Percentiles rank a stretch among this genome's conserved stretches.
These are phyloP conservation scores for Nannochloropsis gaditana DNA, from an alignment of 108 stramenopile genomes.

Conservation along the genomic window DNA sequence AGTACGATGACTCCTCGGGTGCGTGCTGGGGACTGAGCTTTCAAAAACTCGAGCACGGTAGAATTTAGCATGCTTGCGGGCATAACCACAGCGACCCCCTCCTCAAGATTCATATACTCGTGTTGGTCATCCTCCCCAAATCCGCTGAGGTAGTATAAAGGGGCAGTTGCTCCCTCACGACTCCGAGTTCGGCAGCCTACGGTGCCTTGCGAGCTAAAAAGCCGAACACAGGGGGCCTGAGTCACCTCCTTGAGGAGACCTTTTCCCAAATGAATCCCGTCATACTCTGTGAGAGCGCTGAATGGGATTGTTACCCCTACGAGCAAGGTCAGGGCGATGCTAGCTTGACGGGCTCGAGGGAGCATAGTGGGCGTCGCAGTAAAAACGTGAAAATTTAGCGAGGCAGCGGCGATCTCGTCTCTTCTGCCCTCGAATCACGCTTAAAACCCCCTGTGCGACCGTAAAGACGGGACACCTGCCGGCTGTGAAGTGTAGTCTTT, in stretches of 20 bases:
- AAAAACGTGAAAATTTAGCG: no score
- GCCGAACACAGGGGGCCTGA: conserved; percentile 47
- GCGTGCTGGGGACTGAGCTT: conserved; percentile 15
- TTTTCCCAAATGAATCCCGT: not conserved
- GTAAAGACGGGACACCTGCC: no score
- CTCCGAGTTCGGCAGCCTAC: conserved; percentile 38
- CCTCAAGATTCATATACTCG: conserved; percentile 30
- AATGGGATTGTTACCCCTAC: no score
- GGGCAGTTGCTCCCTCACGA: conserved; percentile 32
- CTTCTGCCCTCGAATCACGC: no score
- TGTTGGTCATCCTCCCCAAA: not conserved
- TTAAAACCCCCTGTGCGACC: no score
- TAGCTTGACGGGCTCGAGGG: no score
- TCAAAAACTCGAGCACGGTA: conserved; percentile 28
- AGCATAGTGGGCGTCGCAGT: no score
- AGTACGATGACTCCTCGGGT: conserved; percentile 41
- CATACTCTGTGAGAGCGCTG: not conserved
- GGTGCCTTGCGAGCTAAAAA: conserved; percentile 38
- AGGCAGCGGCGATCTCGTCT: no score
- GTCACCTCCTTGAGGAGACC: conserved; percentile 21
- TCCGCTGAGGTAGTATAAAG: conserved; percentile 29
- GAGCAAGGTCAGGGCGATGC: no score
- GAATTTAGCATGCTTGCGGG: conserved; percentile 35
- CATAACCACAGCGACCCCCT: conserved; percentile 38
- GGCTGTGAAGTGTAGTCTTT: no score